Evolutionary conservation across 345 rosid species (phyloP).

Genomic region (Brassica incana): DNA sequence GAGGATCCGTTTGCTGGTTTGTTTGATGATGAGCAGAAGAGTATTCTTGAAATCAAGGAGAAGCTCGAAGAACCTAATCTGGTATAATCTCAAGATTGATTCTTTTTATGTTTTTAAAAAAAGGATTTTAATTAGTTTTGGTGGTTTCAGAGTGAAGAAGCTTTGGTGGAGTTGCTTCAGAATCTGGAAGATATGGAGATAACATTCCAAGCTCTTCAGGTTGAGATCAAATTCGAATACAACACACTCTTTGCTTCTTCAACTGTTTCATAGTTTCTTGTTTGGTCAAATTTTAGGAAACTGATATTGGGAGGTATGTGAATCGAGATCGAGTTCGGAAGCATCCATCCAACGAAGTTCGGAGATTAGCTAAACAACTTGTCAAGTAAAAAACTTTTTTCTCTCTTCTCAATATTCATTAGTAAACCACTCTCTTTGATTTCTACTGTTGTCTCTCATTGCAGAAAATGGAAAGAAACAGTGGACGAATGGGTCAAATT

Average conservation of each 20-base stretch:
- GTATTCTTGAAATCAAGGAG: slow-evolving; percentile 75
- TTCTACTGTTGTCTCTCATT: slow-evolving; percentile 1
- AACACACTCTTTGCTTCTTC: background rate
- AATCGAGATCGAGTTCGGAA: slow-evolving; percentile 59
- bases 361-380: slow-evolving; percentile 80
- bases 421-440: background rate
- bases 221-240: background rate
- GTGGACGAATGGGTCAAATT: slow-evolving; percentile 92
- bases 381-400: slow-evolving; percentile 42
- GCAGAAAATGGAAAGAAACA: slow-evolving; percentile 92
- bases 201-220: slow-evolving; percentile 91
- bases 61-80: slow-evolving; percentile 86
- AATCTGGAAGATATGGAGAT: slow-evolving; percentile 93
- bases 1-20: slow-evolving; percentile 83
- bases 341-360: slow-evolving; percentile 71
- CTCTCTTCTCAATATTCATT: background rate
- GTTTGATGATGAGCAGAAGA: slow-evolving; percentile 94
- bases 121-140: slow-evolving; percentile 18
- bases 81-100: slow-evolving; percentile 36
- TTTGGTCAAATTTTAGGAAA: slow-evolving; percentile 2
- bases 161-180: slow-evolving; percentile 88
- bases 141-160: slow-evolving; percentile 71
- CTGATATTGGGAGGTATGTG: slow-evolving; percentile 46
- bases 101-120: slow-evolving; percentile 4
- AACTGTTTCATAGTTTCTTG: too few relatives aligned